Evolutionary conservation across 768 basidiomycete genomes (phyloP).

Genomic region (Tylopilus cervinicoccineus): DNA sequence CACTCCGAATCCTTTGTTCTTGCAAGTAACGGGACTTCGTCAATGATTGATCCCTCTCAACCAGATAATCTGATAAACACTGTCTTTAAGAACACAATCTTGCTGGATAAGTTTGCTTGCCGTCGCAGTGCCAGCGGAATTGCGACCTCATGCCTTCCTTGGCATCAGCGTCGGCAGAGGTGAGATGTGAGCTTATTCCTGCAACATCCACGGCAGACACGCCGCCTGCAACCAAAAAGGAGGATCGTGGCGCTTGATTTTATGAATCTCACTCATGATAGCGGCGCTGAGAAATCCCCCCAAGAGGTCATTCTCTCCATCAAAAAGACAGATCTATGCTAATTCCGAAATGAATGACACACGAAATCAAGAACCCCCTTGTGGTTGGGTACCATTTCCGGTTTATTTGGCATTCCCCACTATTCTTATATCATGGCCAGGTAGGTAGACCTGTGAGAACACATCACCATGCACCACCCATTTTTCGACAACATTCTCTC

Average conservation of each 20-base stretch:
- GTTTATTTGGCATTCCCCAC: conserved; percentile 2
- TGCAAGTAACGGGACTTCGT: conserved; percentile 1
- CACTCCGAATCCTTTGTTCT: not conserved
- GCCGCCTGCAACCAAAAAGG: not conserved
- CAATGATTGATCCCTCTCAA: not conserved
- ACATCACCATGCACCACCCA: conserved; percentile 18
- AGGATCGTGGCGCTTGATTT: conserved; percentile 9
- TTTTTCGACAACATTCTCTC: conserved; percentile 40
- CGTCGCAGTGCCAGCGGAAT: not conserved
- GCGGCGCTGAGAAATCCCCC: conserved; percentile 7
- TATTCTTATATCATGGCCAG: conserved; percentile 10
- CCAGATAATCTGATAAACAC: not conserved
- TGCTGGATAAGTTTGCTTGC: not conserved
- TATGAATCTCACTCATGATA: conserved; percentile 7
- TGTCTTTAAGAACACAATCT: not conserved
- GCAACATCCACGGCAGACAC: not conserved
- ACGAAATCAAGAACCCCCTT: not conserved
- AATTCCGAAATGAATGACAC: conserved; percentile 2
- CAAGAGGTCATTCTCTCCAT: conserved; percentile 2
- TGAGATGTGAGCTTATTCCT: not conserved
- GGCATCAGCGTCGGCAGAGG: too few species aligned
- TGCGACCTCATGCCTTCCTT: not conserved
- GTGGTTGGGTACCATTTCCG: conserved; percentile 5
- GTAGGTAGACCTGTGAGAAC: not conserved
- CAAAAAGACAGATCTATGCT: not conserved